Evolutionary conservation across 1,139 yeast species (phyloP), one percentile per base, ranked within the genome.

Genomic region (Saccharomyces hybrid): DNA sequence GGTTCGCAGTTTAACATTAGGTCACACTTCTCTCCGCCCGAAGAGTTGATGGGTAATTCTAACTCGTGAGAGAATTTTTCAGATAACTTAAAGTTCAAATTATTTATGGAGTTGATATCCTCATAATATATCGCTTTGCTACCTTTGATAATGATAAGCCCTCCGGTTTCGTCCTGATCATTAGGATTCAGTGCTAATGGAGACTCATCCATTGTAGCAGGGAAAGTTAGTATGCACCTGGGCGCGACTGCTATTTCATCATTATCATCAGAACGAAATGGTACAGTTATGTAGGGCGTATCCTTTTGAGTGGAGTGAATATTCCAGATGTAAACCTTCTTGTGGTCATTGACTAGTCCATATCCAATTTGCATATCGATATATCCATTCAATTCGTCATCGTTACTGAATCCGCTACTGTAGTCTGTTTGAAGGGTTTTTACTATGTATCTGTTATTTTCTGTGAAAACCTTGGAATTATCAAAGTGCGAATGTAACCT

Each of bases 1-100:
- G 95, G 93, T 60, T 86, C 91, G 14, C 84, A 77, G 58, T 80
- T 81, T 57, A 82, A 80, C 2, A 85, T 79, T 48, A 77, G 67
- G 1, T 83, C 80, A 27, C 88, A 75, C 50, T 70, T 70, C 65
- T 88, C 95, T 30, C 80, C 78, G 50, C 75, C 76, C 8, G 70
- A 64, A 14, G 84, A 66, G 4, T 73, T 74, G 7, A 38, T 38
- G 20, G 23, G 44, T 30, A 82, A 59, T 5, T 60, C 62, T 31
- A 63, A 51, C 11, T 50, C 56, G 51, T 63, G 75, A 63, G 58
- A 70, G 65, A 52, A 69, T 59, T 59, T 59, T 38, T 59, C 60
- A 5, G 70, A 67, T 31, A 68, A 49, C 49, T 66, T 62, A 3
- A 66, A 54, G 49, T 73, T 71, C 4, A 78, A 63, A 50, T 70